Base-by-base conservation (phyloP, 495 filamentous ascomycete species). In the Penicillium silybi region DNA sequence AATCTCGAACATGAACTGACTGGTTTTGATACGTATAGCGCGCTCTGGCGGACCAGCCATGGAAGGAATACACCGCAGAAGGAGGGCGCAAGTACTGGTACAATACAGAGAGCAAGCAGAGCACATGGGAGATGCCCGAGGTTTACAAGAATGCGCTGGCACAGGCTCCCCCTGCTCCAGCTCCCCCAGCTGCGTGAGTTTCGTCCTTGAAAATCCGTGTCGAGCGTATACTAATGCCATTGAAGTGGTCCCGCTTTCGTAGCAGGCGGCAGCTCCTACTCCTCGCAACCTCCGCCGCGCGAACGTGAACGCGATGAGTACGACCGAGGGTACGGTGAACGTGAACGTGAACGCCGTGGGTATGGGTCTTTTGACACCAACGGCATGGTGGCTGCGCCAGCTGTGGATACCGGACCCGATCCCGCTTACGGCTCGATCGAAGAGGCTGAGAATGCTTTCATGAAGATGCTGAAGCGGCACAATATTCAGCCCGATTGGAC, bases 51-150 rank as follows among this genome's bases (percentile, higher is more conserved):
- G 85, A 85, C 55, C 87, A 92, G 42, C 88, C 91, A 46, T 98
- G 90, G 90, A 96, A 91, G 59, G 91, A 96, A 68, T 90, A 96
- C 59, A 90, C 87, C 10, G 82, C 88, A 35, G 85, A 89, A 50
- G 88, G 84, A 47, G 95, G 92, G 20, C 81, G 86, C 57, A 90
- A 92, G 63, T 98, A 98, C 65, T 98, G 92, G 90, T 84, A 88
- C 66, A 90, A 97, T 66, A 87, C 84, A 3, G 87, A 96, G 64
- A 92, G 84, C 34, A 92, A 93, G 74, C 80, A 89, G 71, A 97
- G 89, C 68, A 88, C 88, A 44, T 98, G 93, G 93, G 86, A 91
- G 50, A 95, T 96, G 80, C 92, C 92, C 46, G 87, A 90, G 41
- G 84, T 78, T 46, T 92, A 90, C 74, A 90, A 87, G 59, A 68